These are phyloP conservation scores for Leishmania tropica DNA, from an alignment of 208 protist genomes.

Conservation along the genomic window DNA sequence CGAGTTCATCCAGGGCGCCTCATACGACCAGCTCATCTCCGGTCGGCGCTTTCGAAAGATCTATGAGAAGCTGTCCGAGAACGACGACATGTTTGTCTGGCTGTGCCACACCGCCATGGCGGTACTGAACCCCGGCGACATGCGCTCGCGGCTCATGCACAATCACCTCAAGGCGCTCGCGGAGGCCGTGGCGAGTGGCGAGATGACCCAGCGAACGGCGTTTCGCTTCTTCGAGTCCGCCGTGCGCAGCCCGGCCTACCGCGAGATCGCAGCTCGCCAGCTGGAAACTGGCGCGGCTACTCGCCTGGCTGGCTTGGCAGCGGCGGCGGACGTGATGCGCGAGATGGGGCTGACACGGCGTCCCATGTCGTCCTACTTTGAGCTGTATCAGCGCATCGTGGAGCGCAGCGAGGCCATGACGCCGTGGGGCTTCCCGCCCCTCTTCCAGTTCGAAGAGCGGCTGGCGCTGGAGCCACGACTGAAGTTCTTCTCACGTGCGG, in stretches of 20 bases:
- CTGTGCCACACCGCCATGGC: conserved; percentile 92
- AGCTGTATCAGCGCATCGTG: conserved; percentile 91
- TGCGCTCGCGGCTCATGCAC: conserved; percentile 88
- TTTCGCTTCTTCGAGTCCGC: conserved; percentile 91
- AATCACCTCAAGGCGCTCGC: conserved; percentile 86
- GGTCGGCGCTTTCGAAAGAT: conserved; percentile 88
- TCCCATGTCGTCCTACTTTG: conserved; percentile 91
- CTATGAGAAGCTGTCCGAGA: conserved; percentile 85
- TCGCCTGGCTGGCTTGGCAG: conserved; percentile 85
- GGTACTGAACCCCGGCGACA: conserved; percentile 89
- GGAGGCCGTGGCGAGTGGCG: conserved; percentile 80
- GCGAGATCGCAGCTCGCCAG: conserved; percentile 80
- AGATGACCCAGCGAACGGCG: conserved; percentile 88
- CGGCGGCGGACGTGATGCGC: conserved; percentile 88
- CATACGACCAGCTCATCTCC: conserved; percentile 90
- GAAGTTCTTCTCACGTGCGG: conserved; percentile 83
- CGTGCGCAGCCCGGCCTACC: conserved; percentile 87
- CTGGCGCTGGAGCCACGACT: conserved; percentile 84
- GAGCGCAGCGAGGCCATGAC: conserved; percentile 92
- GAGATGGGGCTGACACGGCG: conserved; percentile 85
- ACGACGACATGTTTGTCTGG: conserved; percentile 93
- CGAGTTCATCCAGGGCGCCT: conserved; percentile 89
- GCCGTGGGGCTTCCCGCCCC: conserved; percentile 91
- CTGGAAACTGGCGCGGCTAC: conserved; percentile 80
- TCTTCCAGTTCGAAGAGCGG: conserved; percentile 92